Conservation (phyloP, 1,284 basidiomycete genomes). For the Hymenochaete sp. region DNA sequence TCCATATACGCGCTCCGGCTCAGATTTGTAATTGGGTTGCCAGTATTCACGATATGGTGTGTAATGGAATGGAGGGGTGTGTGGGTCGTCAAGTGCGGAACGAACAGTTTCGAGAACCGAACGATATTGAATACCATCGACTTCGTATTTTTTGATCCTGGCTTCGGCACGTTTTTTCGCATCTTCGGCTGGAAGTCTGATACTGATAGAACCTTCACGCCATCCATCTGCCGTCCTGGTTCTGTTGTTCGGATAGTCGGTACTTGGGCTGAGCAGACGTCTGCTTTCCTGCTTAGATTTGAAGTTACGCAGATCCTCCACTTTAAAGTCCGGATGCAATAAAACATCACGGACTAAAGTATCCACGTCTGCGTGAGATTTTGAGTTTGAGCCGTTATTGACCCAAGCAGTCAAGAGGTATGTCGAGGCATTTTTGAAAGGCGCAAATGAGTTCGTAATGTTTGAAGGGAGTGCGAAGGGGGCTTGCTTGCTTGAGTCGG, state of each 20-base stretch:
- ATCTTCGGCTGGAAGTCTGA: slow-evolving; percentile 2
- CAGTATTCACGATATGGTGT: slow-evolving; percentile 25
- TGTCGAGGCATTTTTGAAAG: slow-evolving; percentile 4
- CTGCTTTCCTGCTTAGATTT: background rate
- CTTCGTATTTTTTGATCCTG: background rate
- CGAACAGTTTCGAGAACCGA: slow-evolving; percentile 7
- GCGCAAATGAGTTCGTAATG: slow-evolving; percentile 2
- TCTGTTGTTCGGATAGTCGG: background rate
- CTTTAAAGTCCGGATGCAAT: slow-evolving; percentile 20
- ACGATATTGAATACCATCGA: slow-evolving; percentile 8
- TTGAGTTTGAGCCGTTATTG: slow-evolving; percentile 19
- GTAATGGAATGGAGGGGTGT: slow-evolving; percentile 22
- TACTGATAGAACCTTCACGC: background rate
- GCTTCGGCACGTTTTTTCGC: background rate
- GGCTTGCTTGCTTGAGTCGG: background rate
- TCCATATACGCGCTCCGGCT: slow-evolving; percentile 22
- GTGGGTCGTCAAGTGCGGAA: background rate
- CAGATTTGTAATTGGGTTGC: slow-evolving; percentile 16
- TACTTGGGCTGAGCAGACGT: background rate
- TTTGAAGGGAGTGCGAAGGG: background rate
- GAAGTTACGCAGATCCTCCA: background rate
- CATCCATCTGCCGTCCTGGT: background rate
- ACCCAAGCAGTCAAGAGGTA: slow-evolving; percentile 18
- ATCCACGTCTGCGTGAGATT: slow-evolving; percentile 23
- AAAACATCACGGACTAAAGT: slow-evolving; percentile 25